Base-by-base conservation (phyloP, 352 stramenopile species). In the Blastocystis hominis region DNA sequence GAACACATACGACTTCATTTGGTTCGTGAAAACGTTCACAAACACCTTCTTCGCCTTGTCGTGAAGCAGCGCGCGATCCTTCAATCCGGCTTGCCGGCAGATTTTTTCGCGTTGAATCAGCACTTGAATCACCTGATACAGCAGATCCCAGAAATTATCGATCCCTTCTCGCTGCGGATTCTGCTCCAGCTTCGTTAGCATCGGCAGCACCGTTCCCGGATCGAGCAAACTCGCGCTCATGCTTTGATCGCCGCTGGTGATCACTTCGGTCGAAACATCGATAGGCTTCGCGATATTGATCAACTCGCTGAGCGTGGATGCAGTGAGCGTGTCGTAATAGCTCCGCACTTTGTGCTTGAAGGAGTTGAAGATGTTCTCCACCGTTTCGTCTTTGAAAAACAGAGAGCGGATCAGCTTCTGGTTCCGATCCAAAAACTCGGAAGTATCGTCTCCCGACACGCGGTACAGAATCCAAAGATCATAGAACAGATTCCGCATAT, bases 321-420 rank as follows among this genome's bases (percentile, higher is more conserved):
- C 62, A 3, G 40, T 13, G 3, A 72, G 62, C 15, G 34, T 40
- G 15, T 72, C 24, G 62, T 72, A 72, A 42, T 72, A 42, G 24
- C 24, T 44, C 2, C 62, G 62, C 4, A 72, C 40, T 40, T 47
- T 15, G n/a, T 84, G 50, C 15, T n/a, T 30, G 50, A 84, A 84
- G 38, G 55, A 59, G 40, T 53, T 15, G 55, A 84, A 84, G 17
- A 84, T 63, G 13, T 68, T 42, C 56, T 84, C 72, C n/a, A 68
- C 72, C n/a, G 68, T 40, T n/a, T 84, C 72, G 17, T 84, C 72
- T 34, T 68, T 84, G 44, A 59, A 64, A 20, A 84, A 69, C 5
- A 50, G 30, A 42, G 34, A 47, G 44, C 62, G 66, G 46, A 84
- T 40, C 34, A 59, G n/a, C n/a, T 53, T 34, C 50, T 69, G 30